Conservation (phyloP, 1,139 yeast species). For the Eremothecium cymbalariae region DNA sequence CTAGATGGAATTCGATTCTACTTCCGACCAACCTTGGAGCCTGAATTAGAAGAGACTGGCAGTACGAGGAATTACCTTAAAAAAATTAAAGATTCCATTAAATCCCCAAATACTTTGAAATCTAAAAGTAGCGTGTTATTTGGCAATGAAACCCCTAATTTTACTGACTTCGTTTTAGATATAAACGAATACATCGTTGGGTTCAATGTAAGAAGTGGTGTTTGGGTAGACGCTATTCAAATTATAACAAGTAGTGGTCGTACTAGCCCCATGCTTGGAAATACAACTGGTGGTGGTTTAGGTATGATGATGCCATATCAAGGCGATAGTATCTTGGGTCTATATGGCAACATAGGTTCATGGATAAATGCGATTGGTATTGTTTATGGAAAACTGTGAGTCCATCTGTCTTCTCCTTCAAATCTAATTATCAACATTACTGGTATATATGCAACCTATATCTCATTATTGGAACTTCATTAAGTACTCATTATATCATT, state of each 20-base stretch:
- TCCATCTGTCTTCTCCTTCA: not conserved
- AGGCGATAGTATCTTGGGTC: slow-evolving; percentile 52
- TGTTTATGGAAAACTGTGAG: slow-evolving; percentile 23
- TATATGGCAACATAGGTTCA: slow-evolving; percentile 54
- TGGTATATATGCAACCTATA: no score
- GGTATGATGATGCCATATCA: slow-evolving; percentile 53
- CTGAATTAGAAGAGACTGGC: slow-evolving; percentile 19
- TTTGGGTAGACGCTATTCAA: slow-evolving; percentile 85
- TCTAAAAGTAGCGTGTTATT: slow-evolving; percentile 34
- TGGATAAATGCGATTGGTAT: slow-evolving; percentile 74
- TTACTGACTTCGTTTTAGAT: slow-evolving; percentile 48
- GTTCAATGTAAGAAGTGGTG: slow-evolving; percentile 63
- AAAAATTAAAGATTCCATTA: slow-evolving; percentile 28
- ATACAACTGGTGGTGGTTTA: slow-evolving; percentile 57
- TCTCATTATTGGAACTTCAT: no score
- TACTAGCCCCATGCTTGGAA: slow-evolving; percentile 49
- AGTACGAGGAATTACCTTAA: slow-evolving; percentile 37
- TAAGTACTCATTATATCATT: no score
- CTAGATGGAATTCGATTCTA: slow-evolving; percentile 60
- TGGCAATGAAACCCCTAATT: slow-evolving; percentile 56
- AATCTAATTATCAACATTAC: not conserved
- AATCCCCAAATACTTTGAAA: slow-evolving; percentile 8
- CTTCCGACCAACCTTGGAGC: no score
- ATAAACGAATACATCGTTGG: slow-evolving; percentile 54
- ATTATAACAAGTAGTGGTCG: slow-evolving; percentile 52